These are phyloP conservation scores for Chernovozyma aurita DNA, from an alignment of 1,139 yeast species.

Conservation along the genomic window DNA sequence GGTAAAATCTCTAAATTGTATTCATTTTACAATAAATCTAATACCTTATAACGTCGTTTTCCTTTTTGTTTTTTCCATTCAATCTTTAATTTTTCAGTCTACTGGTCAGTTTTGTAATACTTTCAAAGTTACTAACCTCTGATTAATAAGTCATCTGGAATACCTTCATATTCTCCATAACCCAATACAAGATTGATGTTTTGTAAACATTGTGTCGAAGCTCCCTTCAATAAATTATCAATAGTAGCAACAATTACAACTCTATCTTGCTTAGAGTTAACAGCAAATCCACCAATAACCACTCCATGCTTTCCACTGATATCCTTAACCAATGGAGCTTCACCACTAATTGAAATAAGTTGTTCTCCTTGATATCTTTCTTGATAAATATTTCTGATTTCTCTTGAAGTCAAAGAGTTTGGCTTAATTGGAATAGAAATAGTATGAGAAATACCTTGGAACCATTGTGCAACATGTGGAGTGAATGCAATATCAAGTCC, in stretches of 20 bases:
- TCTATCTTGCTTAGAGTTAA: constrained; percentile 80
- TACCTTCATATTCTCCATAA: constrained; percentile 92
- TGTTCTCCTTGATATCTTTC: constrained; percentile 87
- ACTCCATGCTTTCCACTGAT: constrained; percentile 93
- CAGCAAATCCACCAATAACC: constrained; percentile 93
- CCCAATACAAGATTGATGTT: constrained; percentile 87
- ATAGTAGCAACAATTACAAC: constrained; percentile 93
- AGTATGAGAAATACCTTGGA: constrained; percentile 95
- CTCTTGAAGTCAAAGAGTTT: constrained; percentile 70
- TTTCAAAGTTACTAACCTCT: constrained; percentile 26
- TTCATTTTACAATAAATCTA: not conserved
- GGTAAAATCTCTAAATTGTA: not conserved
- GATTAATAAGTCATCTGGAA: constrained; percentile 58
- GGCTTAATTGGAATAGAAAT: constrained; percentile 81
- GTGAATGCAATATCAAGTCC: constrained; percentile 81
- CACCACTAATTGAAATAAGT: constrained; percentile 78
- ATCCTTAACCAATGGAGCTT: constrained; percentile 88
- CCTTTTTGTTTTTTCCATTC: not conserved
- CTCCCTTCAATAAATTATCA: constrained; percentile 94
- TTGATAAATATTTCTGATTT: constrained; percentile 79
- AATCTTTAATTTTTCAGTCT: too few species aligned
- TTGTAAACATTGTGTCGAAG: constrained; percentile 97
- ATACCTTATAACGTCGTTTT: not conserved
- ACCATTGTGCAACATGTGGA: constrained; percentile 99
- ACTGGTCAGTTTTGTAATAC: too few species aligned